These are phyloP conservation scores for Aspergillus tubingensis DNA, from an alignment of 2,329 filamentous ascomycete species.

Conservation along the genomic window DNA sequence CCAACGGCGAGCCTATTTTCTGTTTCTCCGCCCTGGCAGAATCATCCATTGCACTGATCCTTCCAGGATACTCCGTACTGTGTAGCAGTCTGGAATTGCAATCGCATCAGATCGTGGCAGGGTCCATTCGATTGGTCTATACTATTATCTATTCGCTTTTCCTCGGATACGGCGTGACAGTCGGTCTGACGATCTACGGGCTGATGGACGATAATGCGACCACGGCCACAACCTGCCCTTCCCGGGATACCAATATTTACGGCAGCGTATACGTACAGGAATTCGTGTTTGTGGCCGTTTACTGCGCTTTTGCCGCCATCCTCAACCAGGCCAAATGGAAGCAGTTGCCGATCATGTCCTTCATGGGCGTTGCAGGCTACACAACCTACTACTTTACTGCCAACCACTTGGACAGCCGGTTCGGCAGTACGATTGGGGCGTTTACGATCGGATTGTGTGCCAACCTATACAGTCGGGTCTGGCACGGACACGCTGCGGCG, in stretches of 20 bases:
- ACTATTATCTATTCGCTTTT: slow-evolving; percentile 73
- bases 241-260: slow-evolving; percentile 34
- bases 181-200: slow-evolving; percentile 65
- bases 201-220: slow-evolving; percentile 59
- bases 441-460: slow-evolving; percentile 73
- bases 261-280: slow-evolving; percentile 48
- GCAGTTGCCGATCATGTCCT: slow-evolving; percentile 72
- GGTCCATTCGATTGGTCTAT: slow-evolving; percentile 73
- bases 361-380: slow-evolving; percentile 72
- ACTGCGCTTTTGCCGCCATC: slow-evolving; percentile 71
- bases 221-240: slow-evolving; percentile 45
- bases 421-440: slow-evolving; percentile 75
- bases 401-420: slow-evolving; percentile 69
- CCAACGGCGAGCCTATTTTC: slow-evolving; percentile 49
- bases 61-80: slow-evolving; percentile 67
- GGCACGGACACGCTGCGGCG: slow-evolving; percentile 77
- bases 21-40: slow-evolving; percentile 73
- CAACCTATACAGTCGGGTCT: slow-evolving; percentile 70
- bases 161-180: slow-evolving; percentile 71
- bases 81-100: slow-evolving; percentile 67
- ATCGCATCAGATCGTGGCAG: slow-evolving; percentile 67
- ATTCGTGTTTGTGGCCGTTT: slow-evolving; percentile 72
- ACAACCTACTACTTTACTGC: slow-evolving; percentile 72
- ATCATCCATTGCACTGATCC: slow-evolving; percentile 72
- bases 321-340: slow-evolving; percentile 80